A percentile compares a stretch with the other conserved stretches of the same genome.
Conservation (phyloP, 2,329 filamentous ascomycete species). For the Podosphaera fusca region DNA sequence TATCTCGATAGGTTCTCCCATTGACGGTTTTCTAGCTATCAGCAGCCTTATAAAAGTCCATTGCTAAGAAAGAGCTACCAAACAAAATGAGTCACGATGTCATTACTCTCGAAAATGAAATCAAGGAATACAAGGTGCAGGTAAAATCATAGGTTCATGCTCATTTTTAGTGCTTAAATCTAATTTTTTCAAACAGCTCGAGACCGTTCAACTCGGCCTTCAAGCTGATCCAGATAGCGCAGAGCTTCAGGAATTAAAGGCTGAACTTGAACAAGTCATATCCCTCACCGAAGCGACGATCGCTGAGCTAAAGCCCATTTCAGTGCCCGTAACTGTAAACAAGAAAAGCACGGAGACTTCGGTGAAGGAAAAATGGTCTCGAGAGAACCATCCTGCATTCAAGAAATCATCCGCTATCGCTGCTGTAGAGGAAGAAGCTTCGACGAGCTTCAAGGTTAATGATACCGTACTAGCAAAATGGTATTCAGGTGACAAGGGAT, state of each 20-base stretch:
- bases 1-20: no score
- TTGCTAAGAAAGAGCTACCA: background rate
- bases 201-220: conserved; percentile 52
- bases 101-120: conserved; percentile 19
- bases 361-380: conserved; percentile 52
- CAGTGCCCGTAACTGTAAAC: conserved; percentile 18
- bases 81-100: conserved; percentile 14
- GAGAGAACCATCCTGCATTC: conserved; percentile 59
- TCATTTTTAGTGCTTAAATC: background rate
- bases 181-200: conserved; percentile 30
- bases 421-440: conserved; percentile 27
- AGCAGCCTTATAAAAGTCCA: background rate
- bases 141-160: conserved; percentile 14
- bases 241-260: conserved; percentile 54
- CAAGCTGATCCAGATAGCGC: conserved; percentile 59
- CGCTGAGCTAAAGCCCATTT: conserved; percentile 47
- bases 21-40: background rate
- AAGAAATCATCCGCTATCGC: conserved; percentile 29
- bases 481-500: conserved; percentile 68
- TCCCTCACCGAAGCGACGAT: conserved; percentile 57
- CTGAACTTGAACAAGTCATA: conserved; percentile 66
- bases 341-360: conserved; percentile 25
- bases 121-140: conserved; percentile 37
- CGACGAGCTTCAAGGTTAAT: conserved; percentile 55
- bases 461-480: conserved; percentile 81